Evolutionary conservation across 2,329 filamentous ascomycete genomes (phyloP).

Genomic region (Xylariaceae sp.): DNA sequence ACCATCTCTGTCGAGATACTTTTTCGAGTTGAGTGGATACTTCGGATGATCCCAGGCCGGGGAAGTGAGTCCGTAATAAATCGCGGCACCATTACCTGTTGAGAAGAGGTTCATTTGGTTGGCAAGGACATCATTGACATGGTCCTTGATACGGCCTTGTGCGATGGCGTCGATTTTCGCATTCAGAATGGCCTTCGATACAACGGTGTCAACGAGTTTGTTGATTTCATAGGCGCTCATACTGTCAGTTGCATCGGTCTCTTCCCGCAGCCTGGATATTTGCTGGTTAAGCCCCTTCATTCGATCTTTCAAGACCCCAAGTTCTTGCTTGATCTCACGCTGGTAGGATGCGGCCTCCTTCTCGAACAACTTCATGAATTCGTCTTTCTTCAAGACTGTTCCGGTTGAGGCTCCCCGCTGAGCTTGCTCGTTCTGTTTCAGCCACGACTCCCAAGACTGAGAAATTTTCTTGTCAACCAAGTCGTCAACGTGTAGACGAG

Average conservation of each 20-base stretch:
- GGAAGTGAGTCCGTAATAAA: slow-evolving; percentile 59
- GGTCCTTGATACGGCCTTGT: slow-evolving; percentile 41
- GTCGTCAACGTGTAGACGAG: slow-evolving; percentile 37
- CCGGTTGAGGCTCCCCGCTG: slow-evolving; percentile 36
- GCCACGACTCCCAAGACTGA: slow-evolving; percentile 48
- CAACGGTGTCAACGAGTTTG: slow-evolving; percentile 37
- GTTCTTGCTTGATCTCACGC: slow-evolving; percentile 22
- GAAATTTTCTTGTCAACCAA: slow-evolving; percentile 25
- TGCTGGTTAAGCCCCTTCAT: slow-evolving; percentile 23
- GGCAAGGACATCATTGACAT: slow-evolving; percentile 41
- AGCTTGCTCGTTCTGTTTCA: slow-evolving; percentile 44
- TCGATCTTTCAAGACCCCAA: slow-evolving; percentile 17
- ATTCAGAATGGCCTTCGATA: slow-evolving; percentile 41
- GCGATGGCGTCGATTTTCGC: slow-evolving; percentile 45
- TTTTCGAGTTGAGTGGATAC: slow-evolving; percentile 24
- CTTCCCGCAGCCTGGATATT: slow-evolving; percentile 29
- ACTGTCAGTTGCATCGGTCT: slow-evolving; percentile 23
- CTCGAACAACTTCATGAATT: slow-evolving; percentile 30
- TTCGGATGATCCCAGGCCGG: slow-evolving; percentile 44
- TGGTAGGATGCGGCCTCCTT: slow-evolving; percentile 31
- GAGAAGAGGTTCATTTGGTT: slow-evolving; percentile 70
- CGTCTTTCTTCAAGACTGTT: slow-evolving; percentile 30
- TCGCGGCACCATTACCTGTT: slow-evolving; percentile 56
- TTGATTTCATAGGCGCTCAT: slow-evolving; percentile 40
- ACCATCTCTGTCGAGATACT: slow-evolving; percentile 27